Evolutionary conservation across 2,329 filamentous ascomycete genomes (phyloP).

Genomic region (Trichoderma endophyticum): DNA sequence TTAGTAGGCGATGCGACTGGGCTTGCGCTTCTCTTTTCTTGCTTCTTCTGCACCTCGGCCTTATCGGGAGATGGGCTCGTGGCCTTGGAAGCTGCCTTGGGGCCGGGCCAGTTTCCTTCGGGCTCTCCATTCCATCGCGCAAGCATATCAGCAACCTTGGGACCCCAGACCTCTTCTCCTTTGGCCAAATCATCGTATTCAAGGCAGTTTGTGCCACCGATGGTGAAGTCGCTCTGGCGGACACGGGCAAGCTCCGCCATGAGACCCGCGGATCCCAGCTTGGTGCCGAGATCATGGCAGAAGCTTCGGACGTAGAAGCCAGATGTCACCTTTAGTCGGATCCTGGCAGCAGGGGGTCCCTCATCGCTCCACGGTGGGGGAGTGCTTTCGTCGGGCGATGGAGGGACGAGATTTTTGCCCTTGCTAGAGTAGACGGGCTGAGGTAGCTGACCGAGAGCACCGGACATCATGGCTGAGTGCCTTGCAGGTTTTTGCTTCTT

Average conservation of each 20-base stretch:
- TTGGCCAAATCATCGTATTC: slow-evolving; percentile 73
- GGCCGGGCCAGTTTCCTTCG: slow-evolving; percentile 26
- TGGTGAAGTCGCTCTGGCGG: slow-evolving; percentile 75
- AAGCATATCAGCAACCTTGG: slow-evolving; percentile 58
- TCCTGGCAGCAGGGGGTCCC: slow-evolving; percentile 71
- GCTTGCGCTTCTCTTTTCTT: slow-evolving; percentile 18
- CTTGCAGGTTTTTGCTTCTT: slow-evolving; percentile 32
- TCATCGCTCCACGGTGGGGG: slow-evolving; percentile 58
- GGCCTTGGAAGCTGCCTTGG: slow-evolving; percentile 21
- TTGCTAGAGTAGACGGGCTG: slow-evolving; percentile 38
- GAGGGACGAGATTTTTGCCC: slow-evolving; percentile 54
- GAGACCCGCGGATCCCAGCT: slow-evolving; percentile 74
- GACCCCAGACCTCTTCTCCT: slow-evolving; percentile 76
- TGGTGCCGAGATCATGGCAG: slow-evolving; percentile 84
- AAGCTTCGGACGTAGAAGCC: slow-evolving; percentile 96
- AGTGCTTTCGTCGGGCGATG: slow-evolving; percentile 43
- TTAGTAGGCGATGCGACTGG: slow-evolving; percentile 9
- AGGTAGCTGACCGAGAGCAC: slow-evolving; percentile 52
- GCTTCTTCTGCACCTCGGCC: slow-evolving; percentile 17
- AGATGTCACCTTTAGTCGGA: slow-evolving; percentile 89
- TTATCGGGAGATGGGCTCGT: slow-evolving; percentile 26
- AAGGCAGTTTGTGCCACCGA: slow-evolving; percentile 68
- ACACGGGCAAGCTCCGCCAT: slow-evolving; percentile 83
- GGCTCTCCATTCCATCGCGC: slow-evolving; percentile 41
- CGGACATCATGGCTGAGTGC: slow-evolving; percentile 53